Evolutionary conservation across 352 stramenopile genomes (phyloP), one percentile per base, ranked within the genome.

Genomic region (Plasmopara muralis): DNA sequence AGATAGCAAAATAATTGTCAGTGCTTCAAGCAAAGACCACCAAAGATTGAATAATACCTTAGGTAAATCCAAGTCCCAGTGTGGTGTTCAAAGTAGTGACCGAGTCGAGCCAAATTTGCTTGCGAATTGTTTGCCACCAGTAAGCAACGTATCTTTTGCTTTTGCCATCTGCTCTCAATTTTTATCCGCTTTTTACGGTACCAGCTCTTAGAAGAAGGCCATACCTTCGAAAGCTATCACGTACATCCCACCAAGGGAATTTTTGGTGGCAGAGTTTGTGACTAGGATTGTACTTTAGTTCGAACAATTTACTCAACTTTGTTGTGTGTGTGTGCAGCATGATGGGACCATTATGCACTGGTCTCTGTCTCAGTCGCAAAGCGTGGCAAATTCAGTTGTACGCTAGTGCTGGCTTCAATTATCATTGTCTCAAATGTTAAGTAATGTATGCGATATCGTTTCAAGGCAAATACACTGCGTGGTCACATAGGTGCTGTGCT

Each of bases 271-370:
- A 65, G 73, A 39, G 77, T 87, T 62, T 43, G 62, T 66, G 18
- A 34, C 15, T 1, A 46, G 9, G 18, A 4, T 37, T 41, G n/a
- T 44, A 9, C 16, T 57, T 1, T 30, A 18, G 8, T 13, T 41
- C n/a, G 3, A n/a, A 41, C 8, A 66, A 34, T 28, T 34, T 18
- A 31, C 18, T 52, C 0, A 6, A 12, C 31, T 35, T 8, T 53
- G 31, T 6, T 49, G 5, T 43, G 12, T 9, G n/a, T n/a, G 6
- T 13, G 13, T 44, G 9, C 60, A 90, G 77, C 73, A 81, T 43
- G 77, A 88, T 49, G 77, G 80, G 18, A 70, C 53, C 10, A 72
- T 89, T 38, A 34, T 82, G 41, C 66, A 85, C 29, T 88, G 77
- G 77, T 62, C 77, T 35, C 49, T 75, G 25, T 72, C 77, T 18